Conservation (phyloP, 2,329 filamentous ascomycete species). For the Didymella glomerata region DNA sequence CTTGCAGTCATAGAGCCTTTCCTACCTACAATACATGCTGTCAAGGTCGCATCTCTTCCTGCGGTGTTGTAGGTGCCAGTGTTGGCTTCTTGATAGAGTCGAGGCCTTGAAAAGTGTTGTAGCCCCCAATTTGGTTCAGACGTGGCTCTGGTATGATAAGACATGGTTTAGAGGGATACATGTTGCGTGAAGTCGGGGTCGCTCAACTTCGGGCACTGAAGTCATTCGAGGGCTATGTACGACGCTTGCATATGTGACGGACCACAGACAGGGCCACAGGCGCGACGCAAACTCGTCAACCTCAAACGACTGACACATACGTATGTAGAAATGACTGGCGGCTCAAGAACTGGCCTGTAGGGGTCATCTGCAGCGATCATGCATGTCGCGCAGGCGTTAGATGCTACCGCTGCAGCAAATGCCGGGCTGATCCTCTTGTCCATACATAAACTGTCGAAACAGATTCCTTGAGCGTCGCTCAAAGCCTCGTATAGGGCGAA, state of each 20-base stretch:
- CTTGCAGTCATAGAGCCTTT: not conserved
- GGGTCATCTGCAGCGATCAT: too few relatives aligned
- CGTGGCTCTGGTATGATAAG: not conserved
- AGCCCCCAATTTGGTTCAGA: not conserved
- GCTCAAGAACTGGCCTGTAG: not conserved
- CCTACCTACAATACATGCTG: not conserved
- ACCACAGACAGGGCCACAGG: slow-evolving; percentile 8
- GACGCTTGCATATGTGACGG: slow-evolving; percentile 7
- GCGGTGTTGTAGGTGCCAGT: not conserved
- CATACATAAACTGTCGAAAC: not conserved
- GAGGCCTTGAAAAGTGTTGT: not conserved
- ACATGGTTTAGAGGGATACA: not conserved
- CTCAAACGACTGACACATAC: not conserved
- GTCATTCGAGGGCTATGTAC: not conserved
- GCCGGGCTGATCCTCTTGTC: too few relatives aligned
- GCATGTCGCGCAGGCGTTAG: slow-evolving; percentile 4
- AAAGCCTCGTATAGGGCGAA: not conserved
- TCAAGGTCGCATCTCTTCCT: not conserved
- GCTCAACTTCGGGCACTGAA: not conserved
- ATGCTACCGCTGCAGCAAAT: not conserved
- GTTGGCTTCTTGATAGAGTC: not conserved
- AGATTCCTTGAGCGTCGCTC: not conserved
- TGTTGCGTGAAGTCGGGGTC: too few relatives aligned
- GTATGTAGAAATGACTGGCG: not conserved
- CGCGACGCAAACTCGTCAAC: slow-evolving; percentile 4